A percentile compares a stretch with the other conserved stretches of the same genome.
Conservation (phyloP, 2,329 filamentous ascomycete species). For the Colletotrichum sidae region DNA sequence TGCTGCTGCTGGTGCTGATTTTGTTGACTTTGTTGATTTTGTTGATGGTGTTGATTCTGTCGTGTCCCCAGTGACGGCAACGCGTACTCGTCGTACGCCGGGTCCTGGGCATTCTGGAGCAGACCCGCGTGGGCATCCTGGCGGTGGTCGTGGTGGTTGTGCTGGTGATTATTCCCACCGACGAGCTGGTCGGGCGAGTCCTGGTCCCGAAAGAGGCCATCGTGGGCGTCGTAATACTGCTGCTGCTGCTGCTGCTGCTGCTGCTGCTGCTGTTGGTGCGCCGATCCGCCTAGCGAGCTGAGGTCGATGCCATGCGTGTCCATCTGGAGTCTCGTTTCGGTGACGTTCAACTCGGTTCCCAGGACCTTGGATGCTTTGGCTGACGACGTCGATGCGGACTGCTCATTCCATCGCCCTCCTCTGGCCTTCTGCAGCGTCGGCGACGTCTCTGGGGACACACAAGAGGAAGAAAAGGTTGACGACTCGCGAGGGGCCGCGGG, state of each 20-base stretch:
- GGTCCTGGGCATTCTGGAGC: slow-evolving; percentile 25
- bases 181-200: slow-evolving; percentile 3
- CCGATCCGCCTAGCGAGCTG: slow-evolving; percentile 32
- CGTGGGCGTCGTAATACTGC: slow-evolving; percentile 5
- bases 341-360: slow-evolving; percentile 17
- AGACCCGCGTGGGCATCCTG: slow-evolving; percentile 25
- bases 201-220: slow-evolving; percentile 15
- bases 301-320: slow-evolving; percentile 33
- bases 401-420: neutral
- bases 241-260: neutral
- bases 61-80: neutral
- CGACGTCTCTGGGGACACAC: neutral
- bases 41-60: slow-evolving; percentile 7
- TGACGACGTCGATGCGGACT: slow-evolving; percentile 2
- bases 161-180: neutral
- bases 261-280: neutral
- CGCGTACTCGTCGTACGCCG: neutral
- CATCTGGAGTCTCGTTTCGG: slow-evolving; percentile 21
- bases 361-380: neutral
- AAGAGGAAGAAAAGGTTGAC: neutral
- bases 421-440: neutral
- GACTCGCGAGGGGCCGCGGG: neutral
- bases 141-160: slow-evolving; percentile 14
- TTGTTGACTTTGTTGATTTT: neutral
- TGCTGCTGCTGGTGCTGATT: slow-evolving; percentile 14